phyloP scores from a whole-genome alignment of 257 asterid species.

The Ehretia macrophylla region DNA sequence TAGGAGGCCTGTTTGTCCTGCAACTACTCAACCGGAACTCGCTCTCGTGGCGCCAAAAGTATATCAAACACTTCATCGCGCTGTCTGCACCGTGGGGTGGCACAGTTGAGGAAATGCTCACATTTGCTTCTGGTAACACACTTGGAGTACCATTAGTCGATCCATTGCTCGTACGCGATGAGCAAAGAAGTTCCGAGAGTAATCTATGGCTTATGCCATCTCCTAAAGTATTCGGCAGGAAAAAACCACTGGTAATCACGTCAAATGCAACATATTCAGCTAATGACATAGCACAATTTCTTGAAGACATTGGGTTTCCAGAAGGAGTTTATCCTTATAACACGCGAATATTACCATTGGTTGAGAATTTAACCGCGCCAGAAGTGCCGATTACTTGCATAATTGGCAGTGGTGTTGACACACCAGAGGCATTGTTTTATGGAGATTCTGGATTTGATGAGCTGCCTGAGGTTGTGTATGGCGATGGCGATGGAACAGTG shows the following conservation, averaged over 20 bases:
- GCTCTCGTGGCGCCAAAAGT: constrained; percentile 45
- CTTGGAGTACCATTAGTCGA: constrained; percentile 69
- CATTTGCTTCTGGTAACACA: constrained; percentile 71
- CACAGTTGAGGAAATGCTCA: constrained; percentile 56
- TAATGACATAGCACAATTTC: constrained; percentile 38
- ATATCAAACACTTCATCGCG: constrained; percentile 65
- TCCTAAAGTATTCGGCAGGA: constrained; percentile 35
- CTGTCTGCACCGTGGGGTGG: constrained; percentile 95
- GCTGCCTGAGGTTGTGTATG: constrained; percentile 58
- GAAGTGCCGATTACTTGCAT: constrained; percentile 56
- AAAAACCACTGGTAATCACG: constrained; percentile 36
- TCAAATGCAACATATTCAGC: constrained; percentile 37
- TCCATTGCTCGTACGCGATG: constrained; percentile 58
- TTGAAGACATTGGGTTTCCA: constrained; percentile 54
- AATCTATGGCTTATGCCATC: constrained; percentile 82
- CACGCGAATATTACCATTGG: constrained; percentile 57
- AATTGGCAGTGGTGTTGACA: constrained; percentile 54
- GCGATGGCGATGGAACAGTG: constrained; percentile 91
- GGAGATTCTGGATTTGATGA: constrained; percentile 50
- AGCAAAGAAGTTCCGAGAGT: constrained; percentile 67
- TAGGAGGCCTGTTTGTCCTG: constrained; percentile 64
- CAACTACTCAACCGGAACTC: constrained; percentile 54
- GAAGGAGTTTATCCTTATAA: constrained; percentile 56
- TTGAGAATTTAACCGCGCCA: constrained; percentile 27
- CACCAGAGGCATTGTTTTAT: constrained; percentile 51